Evolutionary conservation across 257 asterid genomes (phyloP), one percentile per base, ranked within the genome.

Genomic region (Solanum sitiens): DNA sequence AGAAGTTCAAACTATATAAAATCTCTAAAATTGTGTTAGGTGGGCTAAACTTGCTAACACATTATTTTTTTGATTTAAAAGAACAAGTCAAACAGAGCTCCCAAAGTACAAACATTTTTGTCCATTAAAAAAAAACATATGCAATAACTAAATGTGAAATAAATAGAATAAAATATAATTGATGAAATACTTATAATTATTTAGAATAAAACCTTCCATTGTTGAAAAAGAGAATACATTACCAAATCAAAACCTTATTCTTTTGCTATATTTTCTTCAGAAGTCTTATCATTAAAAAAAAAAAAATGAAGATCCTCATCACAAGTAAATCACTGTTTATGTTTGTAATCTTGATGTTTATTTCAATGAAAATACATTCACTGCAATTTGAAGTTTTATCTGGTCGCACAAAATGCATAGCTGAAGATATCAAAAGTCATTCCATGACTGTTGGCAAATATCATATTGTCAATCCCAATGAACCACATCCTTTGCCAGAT

Each of bases 401-500:
- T 84, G 98, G 98, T 74, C 94, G 89, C 37, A 93, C 98, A 50
- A 97, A 97, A 89, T 97, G 99, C 93, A 95, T 97, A 91, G 89
- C 98, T 50, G 98, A 97, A 92, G 98, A 95, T 56, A 93, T 97
- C 87, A 94, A 95, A 93, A 89, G 93, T 87, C 94, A 93, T 87
- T 91, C 98, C 18, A 97, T 97, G 99, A 97, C 98, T 44, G 98
- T 97, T 50, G 99, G 98, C 40, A 97, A 95, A 67, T 97, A 97
- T 85, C 95, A 94, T 56, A 88, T 95, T 84, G 95, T 95, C 45
- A 95, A 95, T 87, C 95, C 95, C 71, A 92, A 85, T 59, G 97
- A 95, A 18, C 97, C 94, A 35, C 90, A 87, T 32, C 96, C 98
- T 89, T 89, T 94, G 14, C 98, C 98, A 5, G 97, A 95, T 37